These are phyloP conservation scores for Sugiyamaella chiloensis DNA, from an alignment of 805 yeast species.

Conservation along the genomic window DNA sequence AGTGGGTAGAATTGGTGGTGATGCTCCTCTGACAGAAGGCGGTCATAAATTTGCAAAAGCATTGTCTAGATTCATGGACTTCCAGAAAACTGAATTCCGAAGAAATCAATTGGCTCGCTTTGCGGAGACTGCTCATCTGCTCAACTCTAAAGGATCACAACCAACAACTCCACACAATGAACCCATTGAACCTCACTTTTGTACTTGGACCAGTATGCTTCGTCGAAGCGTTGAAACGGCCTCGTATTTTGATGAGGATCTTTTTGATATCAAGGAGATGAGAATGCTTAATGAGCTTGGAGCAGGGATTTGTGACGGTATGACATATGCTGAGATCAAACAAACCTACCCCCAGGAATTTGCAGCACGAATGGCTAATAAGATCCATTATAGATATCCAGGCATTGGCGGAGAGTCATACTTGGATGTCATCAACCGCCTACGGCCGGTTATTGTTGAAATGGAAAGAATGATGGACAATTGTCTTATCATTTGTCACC, in stretches of 20 bases:
- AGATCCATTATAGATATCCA: slow-evolving; percentile 85
- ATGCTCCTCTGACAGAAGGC: slow-evolving; percentile 72
- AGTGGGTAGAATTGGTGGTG: slow-evolving; percentile 87
- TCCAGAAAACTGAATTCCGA: slow-evolving; percentile 67
- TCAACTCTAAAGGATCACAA: slow-evolving; percentile 33
- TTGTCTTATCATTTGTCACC: slow-evolving; percentile 75
- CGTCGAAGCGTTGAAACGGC: slow-evolving; percentile 77
- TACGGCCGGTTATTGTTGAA: slow-evolving; percentile 87
- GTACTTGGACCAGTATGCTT: slow-evolving; percentile 92
- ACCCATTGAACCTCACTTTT: slow-evolving; percentile 70
- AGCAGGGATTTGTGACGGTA: slow-evolving; percentile 88
- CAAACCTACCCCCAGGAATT: slow-evolving; percentile 71
- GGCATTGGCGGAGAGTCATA: slow-evolving; percentile 98
- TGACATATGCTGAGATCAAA: slow-evolving; percentile 88
- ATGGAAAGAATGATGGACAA: slow-evolving; percentile 90
- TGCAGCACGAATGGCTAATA: slow-evolving; percentile 68
- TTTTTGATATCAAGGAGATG: slow-evolving; percentile 79
- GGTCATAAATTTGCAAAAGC: slow-evolving; percentile 75
- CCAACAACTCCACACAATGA: slow-evolving; percentile 35
- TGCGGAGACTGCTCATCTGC: slow-evolving; percentile 43
- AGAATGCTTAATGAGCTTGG: slow-evolving; percentile 91
- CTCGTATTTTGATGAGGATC: slow-evolving; percentile 65
- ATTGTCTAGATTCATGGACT: slow-evolving; percentile 67
- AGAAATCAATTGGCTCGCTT: slow-evolving; percentile 55
- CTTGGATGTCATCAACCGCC: slow-evolving; percentile 84